Conservation (phyloP, 257 asterid species). For the Plantago major region DNA sequence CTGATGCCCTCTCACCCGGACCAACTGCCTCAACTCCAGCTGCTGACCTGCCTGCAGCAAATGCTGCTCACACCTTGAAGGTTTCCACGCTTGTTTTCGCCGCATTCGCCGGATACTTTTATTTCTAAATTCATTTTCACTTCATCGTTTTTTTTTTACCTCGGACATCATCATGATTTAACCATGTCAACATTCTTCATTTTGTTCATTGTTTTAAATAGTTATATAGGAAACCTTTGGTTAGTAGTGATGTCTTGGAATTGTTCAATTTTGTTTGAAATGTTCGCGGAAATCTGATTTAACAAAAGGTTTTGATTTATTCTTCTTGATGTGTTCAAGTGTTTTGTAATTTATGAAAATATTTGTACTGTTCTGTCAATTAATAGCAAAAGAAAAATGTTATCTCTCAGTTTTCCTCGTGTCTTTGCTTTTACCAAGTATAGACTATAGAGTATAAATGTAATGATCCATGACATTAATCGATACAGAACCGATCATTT, state of each 20-base stretch:
- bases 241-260: background rate
- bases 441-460: too few species aligned
- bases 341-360: background rate
- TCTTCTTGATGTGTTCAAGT: background rate
- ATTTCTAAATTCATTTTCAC: conserved; percentile 16
- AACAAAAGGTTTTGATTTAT: background rate
- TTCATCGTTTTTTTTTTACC: background rate
- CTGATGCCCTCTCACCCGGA: conserved; percentile 19
- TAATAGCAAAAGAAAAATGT: too few species aligned
- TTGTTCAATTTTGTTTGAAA: background rate
- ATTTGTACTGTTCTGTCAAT: too few species aligned
- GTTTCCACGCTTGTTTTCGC: conserved; percentile 38
- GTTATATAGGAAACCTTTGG: conserved; percentile 3
- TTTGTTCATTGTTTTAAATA: background rate
- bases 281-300: background rate
- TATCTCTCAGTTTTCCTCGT: too few species aligned
- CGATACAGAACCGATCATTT: too few species aligned
- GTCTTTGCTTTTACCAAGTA: too few species aligned
- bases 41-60: conserved; percentile 16
- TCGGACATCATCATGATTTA: too few species aligned
- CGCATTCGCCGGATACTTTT: conserved; percentile 39
- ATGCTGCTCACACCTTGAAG: conserved; percentile 36
- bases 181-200: too few species aligned
- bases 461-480: too few species aligned
- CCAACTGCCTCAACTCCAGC: conserved; percentile 18